Evolutionary conservation across 371 early-diverging fungal genomes (phyloP), one percentile per base, ranked within the genome.

Genomic region (Cladochytrium tenue): DNA sequence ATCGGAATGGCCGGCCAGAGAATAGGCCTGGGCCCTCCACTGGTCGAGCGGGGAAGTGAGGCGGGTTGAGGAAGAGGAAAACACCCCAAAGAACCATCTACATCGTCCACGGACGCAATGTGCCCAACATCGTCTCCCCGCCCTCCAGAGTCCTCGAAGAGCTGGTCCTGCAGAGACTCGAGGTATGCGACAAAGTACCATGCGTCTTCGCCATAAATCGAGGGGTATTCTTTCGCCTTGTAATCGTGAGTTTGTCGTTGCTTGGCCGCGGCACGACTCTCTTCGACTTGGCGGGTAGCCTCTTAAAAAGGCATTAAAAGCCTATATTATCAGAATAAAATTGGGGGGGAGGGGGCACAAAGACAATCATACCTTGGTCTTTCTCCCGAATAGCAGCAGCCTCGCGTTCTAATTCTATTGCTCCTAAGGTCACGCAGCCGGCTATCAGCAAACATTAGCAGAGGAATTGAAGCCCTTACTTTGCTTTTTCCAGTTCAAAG

Each of bases 401-500:
- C 27, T 63, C 27, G 26, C 32, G 10, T 30, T 50, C 3, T 51
- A 26, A 25, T 31, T 58, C 51, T 3, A 33, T 20, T 2, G 51
- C 65, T 53, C 53, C 51, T 31, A 53, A 15, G 20, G 7, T 17
- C n/a, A 55, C 31, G 20, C 13, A 43, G 13, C 2, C 10, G 30
- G 23, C 17, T 25, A 58, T 2, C 23, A 5, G 10, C 31, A 27
- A 58, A 58, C n/a, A n/a, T n/a, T 51, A 31, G 32, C 26, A 2
- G 51, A 10, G n/a, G 7, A 3, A 60, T 34, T 25, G 3, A 43
- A 60, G 15, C 15, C 17, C 69, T 69, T 31, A 66, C 71, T 62
- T 52, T 60, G 27, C 32, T 58, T 53, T 30, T 36, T 60, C 66
- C 66, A 71, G 31, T 52, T 61, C 25, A 71, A 32, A 1, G 67